Evolutionary conservation across 192 early-diverging fungal species (phyloP).

Genomic region (Umbelopsis isabellina): DNA sequence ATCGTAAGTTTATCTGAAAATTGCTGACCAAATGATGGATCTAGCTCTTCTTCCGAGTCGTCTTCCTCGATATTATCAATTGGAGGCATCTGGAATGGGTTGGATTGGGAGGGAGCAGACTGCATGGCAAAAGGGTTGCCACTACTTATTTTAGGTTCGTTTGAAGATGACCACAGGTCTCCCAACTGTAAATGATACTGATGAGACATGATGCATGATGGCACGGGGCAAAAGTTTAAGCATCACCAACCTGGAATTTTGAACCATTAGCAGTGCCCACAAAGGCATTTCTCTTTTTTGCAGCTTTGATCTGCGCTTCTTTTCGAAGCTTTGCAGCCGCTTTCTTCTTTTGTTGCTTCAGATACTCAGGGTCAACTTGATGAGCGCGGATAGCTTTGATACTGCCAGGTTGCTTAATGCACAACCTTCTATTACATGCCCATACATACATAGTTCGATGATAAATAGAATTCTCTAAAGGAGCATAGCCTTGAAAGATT

Average conservation of each 20-base stretch:
- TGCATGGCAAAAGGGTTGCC: not conserved
- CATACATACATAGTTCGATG: constrained; percentile 81
- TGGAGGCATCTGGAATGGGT: constrained; percentile 8
- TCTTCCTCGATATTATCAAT: constrained; percentile 1
- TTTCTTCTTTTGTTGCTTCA: constrained; percentile 54
- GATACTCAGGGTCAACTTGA: constrained; percentile 64
- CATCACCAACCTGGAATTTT: constrained; percentile 2
- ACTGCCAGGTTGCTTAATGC: constrained; percentile 65
- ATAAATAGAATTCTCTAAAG: constrained; percentile 67
- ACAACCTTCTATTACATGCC: constrained; percentile 77
- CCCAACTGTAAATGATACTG: not conserved
- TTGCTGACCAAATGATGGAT: constrained; percentile 23
- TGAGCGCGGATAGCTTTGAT: constrained; percentile 66
- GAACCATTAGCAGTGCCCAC: constrained; percentile 4
- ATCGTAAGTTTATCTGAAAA: constrained; percentile 21
- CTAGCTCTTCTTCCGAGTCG: not conserved
- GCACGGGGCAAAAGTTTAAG: too few relatives aligned
- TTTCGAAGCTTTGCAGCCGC: constrained; percentile 31
- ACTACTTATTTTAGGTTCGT: not conserved
- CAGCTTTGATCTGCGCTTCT: constrained; percentile 15
- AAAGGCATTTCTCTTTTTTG: constrained; percentile 17
- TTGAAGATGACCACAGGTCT: constrained; percentile 13
- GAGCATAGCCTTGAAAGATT: constrained; percentile 75
- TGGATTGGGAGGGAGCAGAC: not conserved
- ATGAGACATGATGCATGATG: too few relatives aligned